Conservation (phyloP, 2,329 filamentous ascomycete species). For the Chaetomiaceae sp. region DNA sequence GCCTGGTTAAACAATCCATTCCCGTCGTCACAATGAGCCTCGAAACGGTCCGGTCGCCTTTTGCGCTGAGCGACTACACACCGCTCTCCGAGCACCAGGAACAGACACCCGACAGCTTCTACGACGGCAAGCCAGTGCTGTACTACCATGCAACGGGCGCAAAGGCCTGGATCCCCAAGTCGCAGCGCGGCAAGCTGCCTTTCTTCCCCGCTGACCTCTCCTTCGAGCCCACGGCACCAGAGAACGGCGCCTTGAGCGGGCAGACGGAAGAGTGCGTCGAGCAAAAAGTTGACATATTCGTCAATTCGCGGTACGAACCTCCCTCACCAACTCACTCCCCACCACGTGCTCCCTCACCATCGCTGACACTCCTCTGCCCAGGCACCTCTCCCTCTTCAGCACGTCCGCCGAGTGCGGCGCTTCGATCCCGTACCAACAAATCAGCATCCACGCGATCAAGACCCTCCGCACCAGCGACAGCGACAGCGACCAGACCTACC, state of each 20-base stretch:
- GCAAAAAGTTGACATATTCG: conserved; percentile 50
- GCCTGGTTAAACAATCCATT: background rate
- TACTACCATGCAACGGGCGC: conserved; percentile 55
- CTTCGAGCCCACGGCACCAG: conserved; percentile 29
- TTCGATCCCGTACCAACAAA: conserved; percentile 65
- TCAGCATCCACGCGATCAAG: conserved; percentile 70
- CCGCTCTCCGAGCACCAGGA: conserved; percentile 63
- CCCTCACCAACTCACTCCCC: background rate
- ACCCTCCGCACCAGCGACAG: conserved; percentile 39
- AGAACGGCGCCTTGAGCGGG: conserved; percentile 30
- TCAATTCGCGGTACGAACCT: conserved; percentile 49
- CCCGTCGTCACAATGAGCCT: conserved; percentile 35
- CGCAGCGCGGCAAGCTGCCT: conserved; percentile 49
- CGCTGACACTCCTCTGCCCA: conserved; percentile 23
- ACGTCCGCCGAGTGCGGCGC: conserved; percentile 51
- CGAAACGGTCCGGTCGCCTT: conserved; percentile 52
- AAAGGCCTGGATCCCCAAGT: conserved; percentile 51
- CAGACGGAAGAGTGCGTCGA: conserved; percentile 36
- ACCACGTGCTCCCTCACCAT: conserved; percentile 27
- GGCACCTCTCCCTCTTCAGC: conserved; percentile 60
- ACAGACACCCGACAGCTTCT: conserved; percentile 67
- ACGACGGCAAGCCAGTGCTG: conserved; percentile 63
- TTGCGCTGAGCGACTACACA: conserved; percentile 54
- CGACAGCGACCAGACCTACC: conserved; percentile 30
- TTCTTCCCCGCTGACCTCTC: conserved; percentile 42